A percentile compares a stretch with the other conserved stretches of the same genome.
These are phyloP conservation scores for Amanita phalloides DNA, from an alignment of 768 basidiomycete species.

Conservation along the genomic window DNA sequence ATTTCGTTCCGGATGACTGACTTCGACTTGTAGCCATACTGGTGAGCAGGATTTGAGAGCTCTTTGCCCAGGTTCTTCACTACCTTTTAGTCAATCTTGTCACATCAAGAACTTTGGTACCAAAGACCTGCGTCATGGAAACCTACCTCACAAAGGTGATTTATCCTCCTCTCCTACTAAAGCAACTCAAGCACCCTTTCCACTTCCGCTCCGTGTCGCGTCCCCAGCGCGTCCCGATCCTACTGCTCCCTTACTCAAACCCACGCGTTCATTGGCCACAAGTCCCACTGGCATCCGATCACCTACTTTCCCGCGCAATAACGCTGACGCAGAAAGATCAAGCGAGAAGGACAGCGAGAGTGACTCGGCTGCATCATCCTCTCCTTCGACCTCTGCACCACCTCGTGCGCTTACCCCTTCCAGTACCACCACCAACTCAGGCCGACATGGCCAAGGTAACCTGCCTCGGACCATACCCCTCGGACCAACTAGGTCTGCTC, in stretches of 20 bases:
- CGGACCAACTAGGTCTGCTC: conserved; percentile 19
- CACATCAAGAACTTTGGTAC: conserved; percentile 76
- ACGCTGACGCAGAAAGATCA: background rate
- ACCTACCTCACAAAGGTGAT: conserved; percentile 43
- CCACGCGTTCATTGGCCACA: conserved; percentile 19
- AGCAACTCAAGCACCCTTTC: conserved; percentile 12
- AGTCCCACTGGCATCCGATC: conserved; percentile 19
- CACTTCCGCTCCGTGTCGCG: conserved; percentile 18
- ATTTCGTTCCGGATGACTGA: background rate
- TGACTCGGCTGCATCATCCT: background rate
- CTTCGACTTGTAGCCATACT: conserved; percentile 33
- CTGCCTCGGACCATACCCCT: conserved; percentile 48
- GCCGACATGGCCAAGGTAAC: conserved; percentile 31
- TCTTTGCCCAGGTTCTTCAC: background rate
- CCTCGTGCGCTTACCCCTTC: background rate
- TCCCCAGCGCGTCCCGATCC: conserved; percentile 16
- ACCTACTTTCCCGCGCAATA: conserved; percentile 16
- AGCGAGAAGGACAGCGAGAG: background rate
- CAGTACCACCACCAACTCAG: conserved; percentile 28
- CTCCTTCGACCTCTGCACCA: background rate
- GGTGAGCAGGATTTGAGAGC: conserved; percentile 20
- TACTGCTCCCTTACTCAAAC: conserved; percentile 13
- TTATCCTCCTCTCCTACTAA: conserved; percentile 13
- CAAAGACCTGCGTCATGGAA: conserved; percentile 59
- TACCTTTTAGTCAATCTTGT: conserved; percentile 58